Base-by-base conservation (phyloP, 31 red algal species). In the Odonthalia washingtoniensis region DNA sequence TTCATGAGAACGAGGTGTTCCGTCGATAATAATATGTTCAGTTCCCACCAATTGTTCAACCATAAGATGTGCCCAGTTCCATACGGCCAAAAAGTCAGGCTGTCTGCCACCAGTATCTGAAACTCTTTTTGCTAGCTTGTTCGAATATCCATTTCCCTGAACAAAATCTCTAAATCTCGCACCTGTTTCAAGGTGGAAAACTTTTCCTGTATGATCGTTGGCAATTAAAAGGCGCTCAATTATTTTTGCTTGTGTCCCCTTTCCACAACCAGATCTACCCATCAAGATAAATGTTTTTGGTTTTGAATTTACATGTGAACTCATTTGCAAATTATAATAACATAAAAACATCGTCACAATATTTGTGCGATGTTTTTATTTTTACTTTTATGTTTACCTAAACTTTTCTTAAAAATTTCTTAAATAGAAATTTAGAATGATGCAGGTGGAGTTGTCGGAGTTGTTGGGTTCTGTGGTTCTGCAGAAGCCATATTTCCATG, bases 231-330 rank as follows among this genome's bases (percentile, higher is more conserved):
- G 42, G 42, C 42, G 42, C 42, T 44, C 64, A 30, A 67, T 33
- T 67, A 67, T 33, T 67, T 67, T 35, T 67, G 64, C 64, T 67
- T 67, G 64, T 35, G 64, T 67, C 33, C 64, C 64, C 64, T 67
- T 67, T 33, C 64, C 64, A 30, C 30, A 67, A 67, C 64, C 64
- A 33, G 64, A 67, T 67, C 33, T 67, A 33, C 64, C 64, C 27
- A 67, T 67, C 27, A 67, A 33, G 33, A 67, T 67, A 67, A 67
- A 67, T 67, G 33, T 35, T 35, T 67, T 30, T 67, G 64, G 30
- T 30, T 67, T 67, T 67, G 33, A 67, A 67, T 33, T 33, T 35
- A 33, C 27, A 33, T 67, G 27, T 67, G 33, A 35, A 30, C 27
- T 67, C 64, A 67, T 33, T 33, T 35, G 64, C 64, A 33, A 67